Evolutionary conservation across 805 yeast genomes (phyloP).

Genomic region (Candida endomychidarum): DNA sequence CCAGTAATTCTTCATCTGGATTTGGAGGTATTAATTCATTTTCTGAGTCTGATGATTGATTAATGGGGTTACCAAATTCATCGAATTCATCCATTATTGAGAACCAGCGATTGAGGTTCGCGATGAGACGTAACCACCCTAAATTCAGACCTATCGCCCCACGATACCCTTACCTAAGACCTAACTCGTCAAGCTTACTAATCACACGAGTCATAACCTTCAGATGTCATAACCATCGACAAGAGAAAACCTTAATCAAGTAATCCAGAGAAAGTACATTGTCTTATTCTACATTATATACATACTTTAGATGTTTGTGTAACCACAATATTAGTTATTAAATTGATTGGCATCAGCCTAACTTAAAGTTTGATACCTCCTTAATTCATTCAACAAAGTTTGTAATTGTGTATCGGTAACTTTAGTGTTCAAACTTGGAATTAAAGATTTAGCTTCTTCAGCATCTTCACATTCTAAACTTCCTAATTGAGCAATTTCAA

Average conservation of each 20-base stretch:
- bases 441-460: slow-evolving; percentile 92
- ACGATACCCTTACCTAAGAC: too few species aligned
- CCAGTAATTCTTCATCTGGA: slow-evolving; percentile 7
- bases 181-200: too few species aligned
- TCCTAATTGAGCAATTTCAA: slow-evolving; percentile 90
- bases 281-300: slow-evolving; percentile 8
- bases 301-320: too few species aligned
- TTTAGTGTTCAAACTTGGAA: slow-evolving; percentile 82
- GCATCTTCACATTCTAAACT: slow-evolving; percentile 94
- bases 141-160: too few species aligned
- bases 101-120: too few species aligned
- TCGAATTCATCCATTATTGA: slow-evolving; percentile 63
- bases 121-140: background rate
- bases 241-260: too few species aligned
- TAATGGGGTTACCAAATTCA: slow-evolving; percentile 71
- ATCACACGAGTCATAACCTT: too few species aligned
- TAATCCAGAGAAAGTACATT: too few species aligned
- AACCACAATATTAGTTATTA: too few species aligned
- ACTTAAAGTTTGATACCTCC: slow-evolving; percentile 51
- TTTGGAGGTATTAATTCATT: slow-evolving; percentile 10
- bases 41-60: slow-evolving; percentile 41
- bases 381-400: slow-evolving; percentile 80
- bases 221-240: too few species aligned
- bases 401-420: slow-evolving; percentile 86
- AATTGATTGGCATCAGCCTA: too few species aligned